Evolutionary conservation across 73 alveolate genomes (phyloP).

Genomic region (Paramecium octaurelia): DNA sequence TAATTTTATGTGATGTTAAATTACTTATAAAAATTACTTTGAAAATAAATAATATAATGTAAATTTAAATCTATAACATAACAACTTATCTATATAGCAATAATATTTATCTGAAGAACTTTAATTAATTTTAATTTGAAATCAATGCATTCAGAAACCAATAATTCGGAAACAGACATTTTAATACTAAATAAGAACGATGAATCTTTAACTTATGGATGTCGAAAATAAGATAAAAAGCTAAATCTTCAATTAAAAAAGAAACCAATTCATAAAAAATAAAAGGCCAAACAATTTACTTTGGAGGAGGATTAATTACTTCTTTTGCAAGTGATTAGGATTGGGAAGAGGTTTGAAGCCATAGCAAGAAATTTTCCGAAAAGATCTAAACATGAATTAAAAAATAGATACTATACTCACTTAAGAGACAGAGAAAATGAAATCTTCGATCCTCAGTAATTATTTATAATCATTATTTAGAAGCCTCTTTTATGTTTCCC

Average conservation of each 20-base stretch:
- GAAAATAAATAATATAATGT: background rate
- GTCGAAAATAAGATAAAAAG: background rate
- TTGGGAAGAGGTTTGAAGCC: background rate
- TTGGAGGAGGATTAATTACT: background rate
- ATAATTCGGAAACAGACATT: background rate
- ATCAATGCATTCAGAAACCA: background rate
- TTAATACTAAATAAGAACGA: background rate
- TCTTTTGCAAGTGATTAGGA: background rate
- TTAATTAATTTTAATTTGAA: background rate
- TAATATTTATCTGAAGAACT: background rate
- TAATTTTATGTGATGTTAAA: background rate
- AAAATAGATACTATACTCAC: background rate
- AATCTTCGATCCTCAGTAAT: background rate
- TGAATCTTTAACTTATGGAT: background rate
- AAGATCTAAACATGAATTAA: constrained; percentile 6
- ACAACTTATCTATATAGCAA: background rate
- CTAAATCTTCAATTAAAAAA: background rate
- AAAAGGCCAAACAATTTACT: background rate
- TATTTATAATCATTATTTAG: background rate
- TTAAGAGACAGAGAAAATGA: background rate
- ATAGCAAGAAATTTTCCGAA: background rate
- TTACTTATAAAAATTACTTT: background rate
- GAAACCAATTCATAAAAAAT: background rate
- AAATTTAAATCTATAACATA: background rate
- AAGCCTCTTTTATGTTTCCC: background rate